These are phyloP conservation scores for Closterium sp. DNA, from an alignment of 139 green algal genomes.

Conservation along the genomic window DNA sequence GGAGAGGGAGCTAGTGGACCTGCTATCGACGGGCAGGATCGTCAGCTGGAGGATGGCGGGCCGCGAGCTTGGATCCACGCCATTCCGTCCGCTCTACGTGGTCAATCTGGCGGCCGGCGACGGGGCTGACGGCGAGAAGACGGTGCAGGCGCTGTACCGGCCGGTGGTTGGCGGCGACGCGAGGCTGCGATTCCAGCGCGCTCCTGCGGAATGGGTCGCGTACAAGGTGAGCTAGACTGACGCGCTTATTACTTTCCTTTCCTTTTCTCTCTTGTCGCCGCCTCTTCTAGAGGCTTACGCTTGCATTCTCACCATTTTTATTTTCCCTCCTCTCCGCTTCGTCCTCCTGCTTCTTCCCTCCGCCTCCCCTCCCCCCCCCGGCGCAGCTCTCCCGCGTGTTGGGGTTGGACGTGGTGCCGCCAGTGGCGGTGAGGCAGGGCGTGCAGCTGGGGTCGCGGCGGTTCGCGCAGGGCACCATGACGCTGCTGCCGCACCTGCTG, in stretches of 20 bases:
- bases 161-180: conserved; percentile 15
- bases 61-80: conserved; percentile 6
- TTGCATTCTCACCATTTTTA: neutral
- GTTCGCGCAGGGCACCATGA: conserved; percentile 23
- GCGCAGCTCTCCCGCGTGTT: conserved; percentile 8
- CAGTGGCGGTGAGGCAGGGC: conserved; percentile 8
- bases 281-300: neutral
- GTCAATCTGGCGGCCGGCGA: neutral
- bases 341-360: neutral
- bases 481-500: neutral
- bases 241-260: neutral
- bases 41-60: neutral
- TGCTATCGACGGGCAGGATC: neutral
- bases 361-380: neutral
- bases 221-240: conserved; percentile 20
- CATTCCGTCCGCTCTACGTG: conserved; percentile 26
- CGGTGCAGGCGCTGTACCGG: conserved; percentile 32
- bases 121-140: neutral
- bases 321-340: neutral
- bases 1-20: neutral
- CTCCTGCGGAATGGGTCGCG: conserved; percentile 36
- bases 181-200: conserved; percentile 15
- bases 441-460: conserved; percentile 8
- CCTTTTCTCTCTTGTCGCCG: neutral
- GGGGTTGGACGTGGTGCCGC: conserved; percentile 34